Evolutionary conservation across 106 monocot species (phyloP).

Genomic region (Platanthera zijinensis): DNA sequence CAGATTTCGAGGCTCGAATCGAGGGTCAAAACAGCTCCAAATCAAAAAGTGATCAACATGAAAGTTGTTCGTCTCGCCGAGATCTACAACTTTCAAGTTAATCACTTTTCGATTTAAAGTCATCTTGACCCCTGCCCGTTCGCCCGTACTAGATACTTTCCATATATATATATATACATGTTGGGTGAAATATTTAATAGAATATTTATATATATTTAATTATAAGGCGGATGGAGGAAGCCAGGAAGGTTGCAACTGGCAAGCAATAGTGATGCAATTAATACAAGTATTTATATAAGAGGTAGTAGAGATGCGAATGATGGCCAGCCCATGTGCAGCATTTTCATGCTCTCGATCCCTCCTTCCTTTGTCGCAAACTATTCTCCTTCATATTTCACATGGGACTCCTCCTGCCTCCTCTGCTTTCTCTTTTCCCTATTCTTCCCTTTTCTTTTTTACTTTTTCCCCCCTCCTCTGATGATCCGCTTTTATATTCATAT

Average conservation of each 20-base stretch:
- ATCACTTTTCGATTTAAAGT: too few relatives aligned
- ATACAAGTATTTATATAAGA: neutral
- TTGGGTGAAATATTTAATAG: too few relatives aligned
- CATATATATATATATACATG: too few relatives aligned
- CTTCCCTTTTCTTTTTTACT: neutral
- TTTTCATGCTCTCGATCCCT: neutral
- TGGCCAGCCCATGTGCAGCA: neutral
- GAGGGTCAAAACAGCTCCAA: too few relatives aligned
- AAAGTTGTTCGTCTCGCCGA: too few relatives aligned
- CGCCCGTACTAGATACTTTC: too few relatives aligned
- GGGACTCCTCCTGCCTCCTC: neutral
- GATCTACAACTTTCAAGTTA: too few relatives aligned
- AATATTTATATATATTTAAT: neutral
- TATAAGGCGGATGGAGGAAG: neutral
- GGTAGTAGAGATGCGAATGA: neutral
- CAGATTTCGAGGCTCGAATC: too few relatives aligned
- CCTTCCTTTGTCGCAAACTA: slow-evolving; percentile 5
- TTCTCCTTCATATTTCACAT: neutral
- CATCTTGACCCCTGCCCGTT: too few relatives aligned
- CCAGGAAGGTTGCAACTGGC: neutral
- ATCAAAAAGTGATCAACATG: too few relatives aligned
- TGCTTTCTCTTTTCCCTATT: slow-evolving; percentile 2
- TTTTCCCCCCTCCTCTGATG: neutral
- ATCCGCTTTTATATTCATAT: too few relatives aligned
- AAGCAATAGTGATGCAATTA: slow-evolving; percentile 2